Evolutionary conservation across 305 asterid genomes (phyloP).

Genomic region (Fraxinus floribunda): DNA sequence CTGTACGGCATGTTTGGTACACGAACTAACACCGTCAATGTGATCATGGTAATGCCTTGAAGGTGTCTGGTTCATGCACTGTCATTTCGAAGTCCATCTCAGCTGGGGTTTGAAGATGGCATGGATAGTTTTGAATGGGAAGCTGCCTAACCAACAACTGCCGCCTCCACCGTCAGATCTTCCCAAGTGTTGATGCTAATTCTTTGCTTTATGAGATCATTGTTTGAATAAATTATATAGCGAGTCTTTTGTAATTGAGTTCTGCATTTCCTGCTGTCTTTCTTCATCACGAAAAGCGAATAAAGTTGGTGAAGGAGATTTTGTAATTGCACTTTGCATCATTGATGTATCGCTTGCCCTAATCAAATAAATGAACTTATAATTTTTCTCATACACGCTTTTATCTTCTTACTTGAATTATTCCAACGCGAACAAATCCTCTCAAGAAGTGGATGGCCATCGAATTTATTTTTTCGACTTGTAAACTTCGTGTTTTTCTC

Average conservation of each 20-base stretch:
- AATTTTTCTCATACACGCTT: neutral
- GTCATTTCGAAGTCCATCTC: constrained; percentile 60
- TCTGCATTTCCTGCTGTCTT: neutral
- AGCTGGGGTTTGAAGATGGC: constrained; percentile 72
- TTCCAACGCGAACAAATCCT: neutral
- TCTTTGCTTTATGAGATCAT: neutral
- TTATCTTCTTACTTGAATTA: neutral
- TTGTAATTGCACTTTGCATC: neutral
- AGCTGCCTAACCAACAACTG: constrained; percentile 51
- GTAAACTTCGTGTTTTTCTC: neutral
- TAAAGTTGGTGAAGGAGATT: neutral
- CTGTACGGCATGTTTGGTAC: neutral
- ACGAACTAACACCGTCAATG: neutral
- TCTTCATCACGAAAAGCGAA: constrained; percentile 1
- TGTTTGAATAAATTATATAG: neutral
- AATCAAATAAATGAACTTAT: neutral
- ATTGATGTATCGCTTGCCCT: neutral
- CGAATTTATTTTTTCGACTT: neutral
- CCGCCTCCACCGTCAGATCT: constrained; percentile 62
- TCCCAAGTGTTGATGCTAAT: constrained; percentile 43
- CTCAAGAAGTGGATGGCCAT: neutral
- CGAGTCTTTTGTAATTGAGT: neutral
- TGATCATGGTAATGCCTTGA: neutral
- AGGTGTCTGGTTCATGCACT: constrained; percentile 68
- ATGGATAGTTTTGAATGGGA: constrained; percentile 60